phyloP scores from a whole-genome alignment of 2,329 filamentous ascomycete genomes.

The Metarhizium robertsii region DNA sequence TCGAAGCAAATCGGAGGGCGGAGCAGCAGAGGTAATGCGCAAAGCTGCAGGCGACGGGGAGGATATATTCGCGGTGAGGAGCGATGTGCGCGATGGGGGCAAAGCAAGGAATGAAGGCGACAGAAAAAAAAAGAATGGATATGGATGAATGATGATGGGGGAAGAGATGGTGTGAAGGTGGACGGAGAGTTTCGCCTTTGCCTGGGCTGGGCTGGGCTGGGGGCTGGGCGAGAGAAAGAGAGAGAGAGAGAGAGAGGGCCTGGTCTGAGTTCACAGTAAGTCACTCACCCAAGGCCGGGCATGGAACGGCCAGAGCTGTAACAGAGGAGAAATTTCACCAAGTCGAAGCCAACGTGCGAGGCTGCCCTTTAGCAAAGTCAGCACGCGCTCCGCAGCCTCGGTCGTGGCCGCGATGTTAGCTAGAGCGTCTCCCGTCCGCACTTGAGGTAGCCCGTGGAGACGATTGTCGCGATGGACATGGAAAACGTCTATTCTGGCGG shows the following conservation, averaged over 20 bases:
- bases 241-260: not conserved
- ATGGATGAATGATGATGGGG: slow-evolving; percentile 7
- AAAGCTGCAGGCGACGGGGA: slow-evolving; percentile 1
- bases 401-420: slow-evolving; percentile 1
- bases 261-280: not conserved
- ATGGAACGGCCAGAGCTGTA: too few relatives aligned
- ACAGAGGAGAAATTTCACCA: too few relatives aligned
- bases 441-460: slow-evolving; percentile 16
- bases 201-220: slow-evolving; percentile 3
- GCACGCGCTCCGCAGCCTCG: not conserved
- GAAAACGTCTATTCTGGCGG: not conserved
- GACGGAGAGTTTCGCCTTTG: slow-evolving; percentile 6
- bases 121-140: not conserved
- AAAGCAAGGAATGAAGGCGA: not conserved
- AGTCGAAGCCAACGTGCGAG: not conserved
- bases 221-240: slow-evolving; percentile 9
- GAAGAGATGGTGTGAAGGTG: slow-evolving; percentile 7
- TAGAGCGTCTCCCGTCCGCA: slow-evolving; percentile 11
- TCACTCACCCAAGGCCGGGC: not conserved
- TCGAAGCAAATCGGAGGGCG: slow-evolving; percentile 6
- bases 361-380: not conserved
- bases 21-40: slow-evolving; percentile 4
- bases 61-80: not conserved
- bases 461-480: slow-evolving; percentile 15
- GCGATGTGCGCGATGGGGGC: slow-evolving; percentile 1